Conservation (phyloP, 441 rosid genomes). For the Populus hybrid region DNA sequence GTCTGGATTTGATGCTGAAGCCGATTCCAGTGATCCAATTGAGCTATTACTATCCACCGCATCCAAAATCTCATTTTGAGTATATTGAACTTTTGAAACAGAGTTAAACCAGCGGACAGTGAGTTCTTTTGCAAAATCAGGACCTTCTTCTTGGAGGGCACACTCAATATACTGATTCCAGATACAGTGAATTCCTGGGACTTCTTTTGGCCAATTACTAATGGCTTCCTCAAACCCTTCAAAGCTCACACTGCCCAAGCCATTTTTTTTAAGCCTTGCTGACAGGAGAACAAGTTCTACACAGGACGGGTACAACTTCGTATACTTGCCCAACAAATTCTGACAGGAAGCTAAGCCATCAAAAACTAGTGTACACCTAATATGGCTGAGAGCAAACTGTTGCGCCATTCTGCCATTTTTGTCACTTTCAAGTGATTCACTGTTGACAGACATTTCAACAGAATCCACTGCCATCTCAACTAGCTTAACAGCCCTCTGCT, state of each 20-base stretch:
- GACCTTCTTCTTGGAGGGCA: conserved; percentile 52
- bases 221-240: conserved; percentile 72
- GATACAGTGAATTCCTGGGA: conserved; percentile 65
- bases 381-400: conserved; percentile 54
- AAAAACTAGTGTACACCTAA: conserved; percentile 59
- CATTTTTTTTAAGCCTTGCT: conserved; percentile 43
- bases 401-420: conserved; percentile 37
- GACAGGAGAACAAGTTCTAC: conserved; percentile 64
- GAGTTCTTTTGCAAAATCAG: conserved; percentile 52
- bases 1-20: conserved; percentile 33
- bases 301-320: conserved; percentile 56
- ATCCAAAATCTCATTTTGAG: conserved; percentile 28
- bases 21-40: conserved; percentile 19
- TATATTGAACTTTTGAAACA: conserved; percentile 37
- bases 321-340: conserved; percentile 53
- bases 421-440: conserved; percentile 27
- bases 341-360: conserved; percentile 39
- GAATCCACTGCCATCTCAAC: conserved; percentile 43
- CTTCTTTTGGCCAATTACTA: conserved; percentile 59
- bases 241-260: conserved; percentile 29
- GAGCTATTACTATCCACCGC: conserved; percentile 19
- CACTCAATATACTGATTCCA: conserved; percentile 92
- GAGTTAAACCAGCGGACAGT: conserved; percentile 63
- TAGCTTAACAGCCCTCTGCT: conserved; percentile 44
- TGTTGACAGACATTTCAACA: conserved; percentile 24